Percentiles rank a stretch among this genome's conserved stretches.
phyloP scores from a whole-genome alignment of 1,284 basidiomycete genomes.

The Trichosporon faecale region DNA sequence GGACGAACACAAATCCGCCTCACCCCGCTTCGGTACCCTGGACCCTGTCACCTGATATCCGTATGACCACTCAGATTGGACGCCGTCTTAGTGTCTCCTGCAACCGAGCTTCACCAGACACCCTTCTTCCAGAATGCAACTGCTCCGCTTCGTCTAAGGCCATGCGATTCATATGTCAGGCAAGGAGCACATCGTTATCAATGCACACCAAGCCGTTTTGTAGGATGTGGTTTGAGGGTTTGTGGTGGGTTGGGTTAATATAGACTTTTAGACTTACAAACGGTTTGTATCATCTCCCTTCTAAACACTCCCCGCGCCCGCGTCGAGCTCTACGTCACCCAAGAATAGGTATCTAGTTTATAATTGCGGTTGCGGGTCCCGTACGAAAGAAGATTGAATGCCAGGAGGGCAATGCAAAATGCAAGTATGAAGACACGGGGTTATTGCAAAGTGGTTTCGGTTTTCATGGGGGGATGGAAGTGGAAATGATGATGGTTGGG shows the following conservation, averaged over 20 bases:
- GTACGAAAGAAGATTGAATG: background rate
- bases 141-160: background rate
- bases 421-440: conserved; percentile 8
- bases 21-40: too few species aligned
- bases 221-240: background rate
- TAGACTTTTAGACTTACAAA: conserved; percentile 5
- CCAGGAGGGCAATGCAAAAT: conserved; percentile 8
- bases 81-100: background rate
- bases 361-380: background rate
- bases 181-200: background rate
- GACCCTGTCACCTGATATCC: too few species aligned
- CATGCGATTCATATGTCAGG: conserved; percentile 1
- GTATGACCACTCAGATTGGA: background rate
- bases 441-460: background rate
- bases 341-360: conserved; percentile 5
- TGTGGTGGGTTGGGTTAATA: background rate
- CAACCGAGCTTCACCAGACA: too few species aligned
- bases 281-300: background rate
- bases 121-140: background rate
- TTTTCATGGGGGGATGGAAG: background rate
- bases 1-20: too few species aligned
- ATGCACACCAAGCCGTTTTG: background rate
- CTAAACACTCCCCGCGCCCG: background rate
- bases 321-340: conserved; percentile 1
- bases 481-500: background rate